These are phyloP conservation scores for Knoxdaviesia capensis DNA, from an alignment of 2,329 filamentous ascomycete genomes.

Conservation along the genomic window DNA sequence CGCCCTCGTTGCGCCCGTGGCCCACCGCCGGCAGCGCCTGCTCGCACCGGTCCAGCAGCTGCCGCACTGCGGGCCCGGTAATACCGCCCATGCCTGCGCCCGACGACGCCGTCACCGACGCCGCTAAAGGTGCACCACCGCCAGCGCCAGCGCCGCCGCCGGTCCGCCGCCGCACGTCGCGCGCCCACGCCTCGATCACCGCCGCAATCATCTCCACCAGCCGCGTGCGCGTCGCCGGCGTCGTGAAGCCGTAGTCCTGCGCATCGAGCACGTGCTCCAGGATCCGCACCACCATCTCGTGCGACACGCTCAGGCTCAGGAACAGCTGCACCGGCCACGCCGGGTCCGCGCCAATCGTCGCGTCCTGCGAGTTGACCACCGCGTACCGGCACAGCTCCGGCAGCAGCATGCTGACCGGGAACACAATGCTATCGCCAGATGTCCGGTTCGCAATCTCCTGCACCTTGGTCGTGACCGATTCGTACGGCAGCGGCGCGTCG, in stretches of 20 bases:
- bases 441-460: constrained; percentile 45
- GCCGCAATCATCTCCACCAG: constrained; percentile 34
- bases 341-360: constrained; percentile 33
- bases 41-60: constrained; percentile 30
- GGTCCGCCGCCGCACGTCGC: constrained; percentile 26
- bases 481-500: constrained; percentile 39
- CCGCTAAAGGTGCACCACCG: neutral
- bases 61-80: constrained; percentile 23
- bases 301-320: constrained; percentile 32
- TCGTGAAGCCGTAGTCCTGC: constrained; percentile 38
- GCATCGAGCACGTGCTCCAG: constrained; percentile 36
- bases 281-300: constrained; percentile 33
- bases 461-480: constrained; percentile 44
- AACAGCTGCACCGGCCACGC: constrained; percentile 38
- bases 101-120: constrained; percentile 3
- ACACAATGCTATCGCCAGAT: constrained; percentile 44
- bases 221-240: constrained; percentile 21
- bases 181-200: constrained; percentile 26
- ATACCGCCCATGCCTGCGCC: no score
- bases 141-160: constrained; percentile 17
- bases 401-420: constrained; percentile 39
- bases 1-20: constrained; percentile 22
- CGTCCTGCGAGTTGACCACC: constrained; percentile 35
- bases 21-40: constrained; percentile 18
- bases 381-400: constrained; percentile 44